phyloP scores from a whole-genome alignment of 306 rosid genomes.

The Oemleria cerasiformis region DNA sequence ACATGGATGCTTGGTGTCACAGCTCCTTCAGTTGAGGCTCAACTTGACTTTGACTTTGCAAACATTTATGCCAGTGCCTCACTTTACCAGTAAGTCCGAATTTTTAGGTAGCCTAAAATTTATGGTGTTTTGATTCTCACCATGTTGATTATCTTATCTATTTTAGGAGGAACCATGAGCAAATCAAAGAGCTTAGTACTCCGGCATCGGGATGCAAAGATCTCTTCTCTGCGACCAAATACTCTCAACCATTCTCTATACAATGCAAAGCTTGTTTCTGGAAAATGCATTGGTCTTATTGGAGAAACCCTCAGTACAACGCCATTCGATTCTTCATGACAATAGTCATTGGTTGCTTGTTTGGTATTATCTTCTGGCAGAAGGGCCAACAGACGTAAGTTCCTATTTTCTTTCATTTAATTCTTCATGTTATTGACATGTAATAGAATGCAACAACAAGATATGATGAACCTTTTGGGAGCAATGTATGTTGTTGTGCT shows the following conservation, averaged over 20 bases:
- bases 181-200: conserved; percentile 37
- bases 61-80: conserved; percentile 32
- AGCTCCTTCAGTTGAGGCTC: conserved; percentile 36
- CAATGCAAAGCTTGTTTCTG: no score
- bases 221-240: conserved; percentile 37
- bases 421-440: not conserved
- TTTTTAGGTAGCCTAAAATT: not conserved
- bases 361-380: conserved; percentile 45
- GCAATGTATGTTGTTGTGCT: conserved; percentile 40
- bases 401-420: not conserved
- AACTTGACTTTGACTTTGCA: conserved; percentile 38
- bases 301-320: conserved; percentile 46
- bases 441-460: conserved; percentile 38
- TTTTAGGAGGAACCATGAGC: conserved; percentile 44
- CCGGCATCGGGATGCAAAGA: conserved; percentile 38
- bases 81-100: conserved; percentile 31
- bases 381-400: conserved; percentile 44
- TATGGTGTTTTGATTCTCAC: not conserved
- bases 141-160: not conserved
- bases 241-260: conserved; percentile 32
- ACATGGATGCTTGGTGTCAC: conserved; percentile 55
- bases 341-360: conserved; percentile 29
- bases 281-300: conserved; percentile 41
- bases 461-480: conserved; percentile 42
- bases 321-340: conserved; percentile 42